Conservation (phyloP, 208 protist species). For the Acanthamoeba royreba region DNA sequence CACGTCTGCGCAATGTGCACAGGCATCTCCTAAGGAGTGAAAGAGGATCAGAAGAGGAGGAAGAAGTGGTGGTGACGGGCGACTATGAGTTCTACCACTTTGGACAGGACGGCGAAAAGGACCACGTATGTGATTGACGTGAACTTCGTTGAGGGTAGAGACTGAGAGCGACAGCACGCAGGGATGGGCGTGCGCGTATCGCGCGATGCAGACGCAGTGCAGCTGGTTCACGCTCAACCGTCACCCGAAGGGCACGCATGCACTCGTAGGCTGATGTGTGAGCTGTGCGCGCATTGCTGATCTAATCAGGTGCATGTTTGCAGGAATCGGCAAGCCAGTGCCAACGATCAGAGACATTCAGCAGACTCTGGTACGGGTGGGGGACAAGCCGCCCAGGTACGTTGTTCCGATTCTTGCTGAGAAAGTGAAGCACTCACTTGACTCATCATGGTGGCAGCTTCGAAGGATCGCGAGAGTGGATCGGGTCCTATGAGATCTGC, state of each 20-base stretch:
- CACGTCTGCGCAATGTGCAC: not conserved
- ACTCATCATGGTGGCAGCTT: too few relatives aligned
- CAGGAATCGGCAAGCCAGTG: not conserved
- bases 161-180: too few relatives aligned
- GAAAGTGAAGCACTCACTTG: not conserved
- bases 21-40: not conserved
- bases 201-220: not conserved
- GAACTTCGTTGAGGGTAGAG: too few relatives aligned
- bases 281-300: not conserved
- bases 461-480: not conserved
- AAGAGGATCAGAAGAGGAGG: not conserved
- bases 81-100: not conserved
- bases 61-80: not conserved
- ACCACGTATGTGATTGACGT: not conserved
- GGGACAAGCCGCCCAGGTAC: not conserved
- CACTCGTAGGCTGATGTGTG: not conserved
- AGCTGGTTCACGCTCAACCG: not conserved
- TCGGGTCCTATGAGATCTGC: constrained; percentile 23
- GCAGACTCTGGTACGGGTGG: not conserved
- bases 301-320: not conserved
- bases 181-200: not conserved
- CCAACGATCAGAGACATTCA: not conserved
- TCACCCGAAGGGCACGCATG: not conserved
- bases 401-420: not conserved
- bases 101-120: not conserved